phyloP scores from a whole-genome alignment of 345 rosid species.

The Euphorbia lathyris region DNA sequence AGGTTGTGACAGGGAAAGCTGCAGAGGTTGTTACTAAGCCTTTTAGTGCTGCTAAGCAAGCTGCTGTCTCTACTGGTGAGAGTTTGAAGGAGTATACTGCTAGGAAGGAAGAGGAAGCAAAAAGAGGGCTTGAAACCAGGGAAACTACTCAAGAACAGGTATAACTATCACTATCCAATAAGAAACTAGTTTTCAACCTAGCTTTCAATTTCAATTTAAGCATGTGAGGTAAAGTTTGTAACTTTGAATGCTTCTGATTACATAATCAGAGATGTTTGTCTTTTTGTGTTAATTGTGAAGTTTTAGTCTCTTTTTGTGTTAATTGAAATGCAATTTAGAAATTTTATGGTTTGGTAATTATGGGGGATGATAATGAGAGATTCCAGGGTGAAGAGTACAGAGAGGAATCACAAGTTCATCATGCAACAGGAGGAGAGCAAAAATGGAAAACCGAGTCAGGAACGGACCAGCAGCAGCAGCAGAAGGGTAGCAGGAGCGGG shows the following conservation, averaged over 20 bases:
- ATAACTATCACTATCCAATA: too few relatives aligned
- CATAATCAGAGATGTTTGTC: too few relatives aligned
- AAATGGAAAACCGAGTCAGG: not conserved
- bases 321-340: not conserved
- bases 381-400: slow-evolving; percentile 22
- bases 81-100: slow-evolving; percentile 58
- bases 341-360: not conserved
- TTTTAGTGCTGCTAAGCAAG: slow-evolving; percentile 52
- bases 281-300: too few relatives aligned
- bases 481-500: slow-evolving; percentile 29
- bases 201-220: too few relatives aligned
- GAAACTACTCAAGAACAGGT: slow-evolving; percentile 29
- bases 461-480: slow-evolving; percentile 1
- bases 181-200: too few relatives aligned
- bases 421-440: slow-evolving; percentile 17
- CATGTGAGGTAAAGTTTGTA: too few relatives aligned
- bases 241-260: too few relatives aligned
- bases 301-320: not conserved
- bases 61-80: slow-evolving; percentile 50
- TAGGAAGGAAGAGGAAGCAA: slow-evolving; percentile 68
- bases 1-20: slow-evolving; percentile 49
- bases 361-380: slow-evolving; percentile 23
- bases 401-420: slow-evolving; percentile 17
- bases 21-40: slow-evolving; percentile 64
- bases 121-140: slow-evolving; percentile 37